Evolutionary conservation across 2,329 filamentous ascomycete species (phyloP).

Genomic region (Penicillium sp.): DNA sequence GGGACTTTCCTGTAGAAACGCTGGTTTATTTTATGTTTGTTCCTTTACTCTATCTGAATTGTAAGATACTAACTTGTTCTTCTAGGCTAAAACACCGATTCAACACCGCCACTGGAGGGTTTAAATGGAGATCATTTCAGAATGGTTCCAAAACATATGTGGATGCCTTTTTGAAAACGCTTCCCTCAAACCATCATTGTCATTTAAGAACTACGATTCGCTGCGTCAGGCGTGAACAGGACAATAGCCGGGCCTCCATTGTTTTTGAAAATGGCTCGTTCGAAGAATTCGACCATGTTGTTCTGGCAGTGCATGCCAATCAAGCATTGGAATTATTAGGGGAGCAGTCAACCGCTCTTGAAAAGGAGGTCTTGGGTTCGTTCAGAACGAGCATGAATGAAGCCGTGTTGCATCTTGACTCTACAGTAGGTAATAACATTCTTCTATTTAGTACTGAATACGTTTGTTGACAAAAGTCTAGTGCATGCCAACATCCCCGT

Average conservation of each 20-base stretch:
- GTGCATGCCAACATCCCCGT: neutral
- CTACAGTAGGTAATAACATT: neutral
- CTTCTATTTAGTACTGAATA: neutral
- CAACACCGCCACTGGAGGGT: neutral
- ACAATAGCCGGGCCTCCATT: neutral
- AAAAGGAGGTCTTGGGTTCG: neutral
- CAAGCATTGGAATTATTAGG: slow-evolving; percentile 3
- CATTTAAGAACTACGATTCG: neutral
- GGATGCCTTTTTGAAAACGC: neutral
- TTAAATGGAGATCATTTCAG: slow-evolving; percentile 2
- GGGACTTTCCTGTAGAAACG: slow-evolving; percentile 1
- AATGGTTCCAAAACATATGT: slow-evolving; percentile 11
- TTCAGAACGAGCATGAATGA: slow-evolving; percentile 6
- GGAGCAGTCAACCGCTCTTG: neutral
- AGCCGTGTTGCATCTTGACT: slow-evolving; percentile 2
- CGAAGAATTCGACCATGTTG: slow-evolving; percentile 6
- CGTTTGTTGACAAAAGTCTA: neutral
- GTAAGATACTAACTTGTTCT: neutral
- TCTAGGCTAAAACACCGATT: slow-evolving; percentile 5
- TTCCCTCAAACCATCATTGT: neutral
- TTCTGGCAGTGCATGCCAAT: slow-evolving; percentile 6
- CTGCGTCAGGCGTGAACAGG: neutral
- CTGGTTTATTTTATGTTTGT: slow-evolving; percentile 10
- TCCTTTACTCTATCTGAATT: neutral
- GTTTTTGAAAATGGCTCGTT: neutral